A percentile compares a stretch with the other conserved stretches of the same genome.
Evolutionary conservation across 108 stramenopile species (phyloP).

Genomic region (Cyclostephanos tholiformis): DNA sequence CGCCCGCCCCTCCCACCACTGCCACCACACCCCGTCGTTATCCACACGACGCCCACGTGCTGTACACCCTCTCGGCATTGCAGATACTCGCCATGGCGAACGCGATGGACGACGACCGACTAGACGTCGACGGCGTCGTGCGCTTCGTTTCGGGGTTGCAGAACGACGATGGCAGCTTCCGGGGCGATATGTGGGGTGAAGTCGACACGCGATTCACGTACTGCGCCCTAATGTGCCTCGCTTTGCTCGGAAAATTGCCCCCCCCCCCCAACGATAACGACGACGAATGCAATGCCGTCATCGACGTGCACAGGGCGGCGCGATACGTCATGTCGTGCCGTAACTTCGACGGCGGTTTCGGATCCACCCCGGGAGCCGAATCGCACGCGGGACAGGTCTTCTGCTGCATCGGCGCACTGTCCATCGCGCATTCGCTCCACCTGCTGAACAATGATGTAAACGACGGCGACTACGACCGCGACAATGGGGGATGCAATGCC

Average conservation of each 20-base stretch:
- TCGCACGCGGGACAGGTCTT: conserved; percentile 98
- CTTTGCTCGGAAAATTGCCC: conserved; percentile 69
- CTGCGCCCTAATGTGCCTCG: conserved; percentile 89
- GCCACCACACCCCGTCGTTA: too few species aligned
- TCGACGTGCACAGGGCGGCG: conserved; percentile 74
- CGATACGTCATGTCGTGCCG: conserved; percentile 83
- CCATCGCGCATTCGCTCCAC: conserved; percentile 87
- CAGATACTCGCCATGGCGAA: conserved; percentile 94
- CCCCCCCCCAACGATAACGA: neutral
- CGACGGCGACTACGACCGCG: neutral
- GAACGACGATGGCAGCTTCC: conserved; percentile 95
- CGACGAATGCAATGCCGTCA: conserved; percentile 23
- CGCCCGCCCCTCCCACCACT: neutral
- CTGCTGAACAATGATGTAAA: conserved; percentile 43
- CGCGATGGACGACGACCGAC: conserved; percentile 54
- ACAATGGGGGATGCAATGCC: conserved; percentile 28
- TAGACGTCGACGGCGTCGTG: conserved; percentile 59
- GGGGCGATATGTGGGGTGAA: conserved; percentile 96
- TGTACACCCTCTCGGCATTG: conserved; percentile 97
- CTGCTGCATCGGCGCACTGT: conserved; percentile 94
- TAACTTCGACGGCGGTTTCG: conserved; percentile 99
- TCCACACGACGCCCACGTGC: conserved; percentile 94
- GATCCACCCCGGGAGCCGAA: conserved; percentile 93
- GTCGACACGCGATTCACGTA: conserved; percentile 98
- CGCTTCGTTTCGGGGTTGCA: conserved; percentile 87